Evolutionary conservation across 1,284 basidiomycete genomes (phyloP), one percentile per base, ranked within the genome.

Genomic region (Microstroma glucosiphilum): DNA sequence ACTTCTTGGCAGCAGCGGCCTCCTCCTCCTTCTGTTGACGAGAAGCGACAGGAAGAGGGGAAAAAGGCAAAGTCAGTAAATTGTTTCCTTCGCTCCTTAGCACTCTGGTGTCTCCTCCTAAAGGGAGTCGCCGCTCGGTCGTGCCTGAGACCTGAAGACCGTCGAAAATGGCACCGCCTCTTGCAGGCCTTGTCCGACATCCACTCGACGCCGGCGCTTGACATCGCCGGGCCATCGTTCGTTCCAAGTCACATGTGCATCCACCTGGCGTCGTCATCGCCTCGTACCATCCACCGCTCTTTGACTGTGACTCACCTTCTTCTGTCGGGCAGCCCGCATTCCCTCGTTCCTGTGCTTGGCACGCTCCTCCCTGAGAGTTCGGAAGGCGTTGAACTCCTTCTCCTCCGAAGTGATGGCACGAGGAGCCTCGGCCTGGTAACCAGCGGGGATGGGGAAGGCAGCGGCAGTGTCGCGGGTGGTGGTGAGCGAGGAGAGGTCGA

Each of bases 381-480:
- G 86, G 88, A 86, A 97, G 19, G 79, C 79, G 78, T 89, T 79
- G 84, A 91, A 89, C 72, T 88, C 86, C 81, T 89, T 90, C 83
- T 99, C 94, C 80, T 92, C 91, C 62, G 84, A 83, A 70, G 92
- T 92, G 82, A 98, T 97, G 82, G 90, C 89, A 80, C 94, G 91
- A 78, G 96, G 93, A 61, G 85, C 83, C 83, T 98, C 96, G 65
- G 69, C 66, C 76, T 84, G 85, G 64, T 82, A 81, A 81, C 86
- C 87, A 64, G 86, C 78, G 66, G 91, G 84, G 75, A 90, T 78
- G 67, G 86, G 76, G 57, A 82, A 70, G 59, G 72, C 79, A 46
- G 73, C 61, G 48, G 69, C 61, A 61, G 75, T 66, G 58, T 82
- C 81, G 72, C 90, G 89, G 72, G 89, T 90, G 71, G 88, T 90